These are phyloP conservation scores for Rhododendron williamsianum DNA, from an alignment of 148 eudicot genomes.

Conservation along the genomic window DNA sequence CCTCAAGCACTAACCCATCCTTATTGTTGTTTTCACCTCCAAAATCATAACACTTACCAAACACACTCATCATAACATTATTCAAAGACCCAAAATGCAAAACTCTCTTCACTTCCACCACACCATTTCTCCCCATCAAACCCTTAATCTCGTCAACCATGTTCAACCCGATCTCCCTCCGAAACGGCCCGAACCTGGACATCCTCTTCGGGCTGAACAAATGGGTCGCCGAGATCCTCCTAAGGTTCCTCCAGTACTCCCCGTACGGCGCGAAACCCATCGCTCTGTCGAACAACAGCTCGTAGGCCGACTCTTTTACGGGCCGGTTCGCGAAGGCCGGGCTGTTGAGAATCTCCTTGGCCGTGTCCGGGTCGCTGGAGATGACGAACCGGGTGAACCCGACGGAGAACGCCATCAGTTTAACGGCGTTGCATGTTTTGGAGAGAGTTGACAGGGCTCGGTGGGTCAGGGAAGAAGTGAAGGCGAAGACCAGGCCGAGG, in stretches of 20 bases:
- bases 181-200: constrained; percentile 23
- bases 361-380: constrained; percentile 61
- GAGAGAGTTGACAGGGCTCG: constrained; percentile 37
- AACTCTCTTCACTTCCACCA: constrained; percentile 46
- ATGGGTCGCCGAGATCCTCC: constrained; percentile 64
- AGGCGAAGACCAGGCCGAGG: constrained; percentile 40
- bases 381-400: constrained; percentile 74
- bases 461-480: constrained; percentile 45
- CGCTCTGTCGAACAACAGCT: constrained; percentile 66
- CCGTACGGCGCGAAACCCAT: constrained; percentile 97
- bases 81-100: constrained; percentile 71
- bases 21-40: background rate
- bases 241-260: constrained; percentile 75
- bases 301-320: constrained; percentile 78
- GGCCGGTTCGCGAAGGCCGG: constrained; percentile 82
- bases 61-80: constrained; percentile 88
- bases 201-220: constrained; percentile 57
- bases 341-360: constrained; percentile 59
- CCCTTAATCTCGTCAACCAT: constrained; percentile 34
- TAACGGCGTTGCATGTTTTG: constrained; percentile 13
- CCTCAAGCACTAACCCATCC: constrained; percentile 35
- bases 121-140: constrained; percentile 33
- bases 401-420: constrained; percentile 75
- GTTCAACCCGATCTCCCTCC: constrained; percentile 37
- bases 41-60: constrained; percentile 56